Evolutionary conservation across 129 eudicot genomes (phyloP).

Genomic region (Saussurea involucrata): DNA sequence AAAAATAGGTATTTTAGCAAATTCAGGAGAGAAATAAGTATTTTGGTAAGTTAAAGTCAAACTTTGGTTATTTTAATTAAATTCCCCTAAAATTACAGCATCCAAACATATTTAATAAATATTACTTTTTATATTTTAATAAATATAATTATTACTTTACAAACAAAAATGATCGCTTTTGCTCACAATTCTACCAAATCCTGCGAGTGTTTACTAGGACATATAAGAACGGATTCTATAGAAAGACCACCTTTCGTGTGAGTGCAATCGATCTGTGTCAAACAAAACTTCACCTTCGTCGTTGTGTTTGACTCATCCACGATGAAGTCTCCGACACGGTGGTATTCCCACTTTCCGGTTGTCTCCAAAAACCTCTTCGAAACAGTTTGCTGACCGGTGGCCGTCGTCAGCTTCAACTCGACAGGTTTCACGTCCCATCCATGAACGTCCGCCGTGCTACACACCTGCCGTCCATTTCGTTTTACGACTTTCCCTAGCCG

Average conservation of each 20-base stretch:
- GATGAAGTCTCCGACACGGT: conserved; percentile 70
- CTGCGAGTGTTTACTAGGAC: conserved; percentile 23
- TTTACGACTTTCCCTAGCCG: conserved; percentile 49
- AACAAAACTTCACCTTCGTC: conserved; percentile 57
- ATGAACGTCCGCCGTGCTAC: conserved; percentile 41
- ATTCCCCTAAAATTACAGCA: no score
- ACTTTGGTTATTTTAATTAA: no score
- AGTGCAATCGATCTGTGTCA: conserved; percentile 86
- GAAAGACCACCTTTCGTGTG: conserved; percentile 83
- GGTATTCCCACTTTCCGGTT: conserved; percentile 57
- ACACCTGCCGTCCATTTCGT: conserved; percentile 39
- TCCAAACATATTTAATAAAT: not conserved
- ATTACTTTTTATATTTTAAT: not conserved
- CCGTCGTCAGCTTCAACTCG: conserved; percentile 49
- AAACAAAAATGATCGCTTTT: not conserved
- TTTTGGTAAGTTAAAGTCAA: no score
- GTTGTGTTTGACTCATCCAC: conserved; percentile 37
- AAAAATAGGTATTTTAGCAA: no score
- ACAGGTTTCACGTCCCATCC: conserved; percentile 72
- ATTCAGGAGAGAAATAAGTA: no score
- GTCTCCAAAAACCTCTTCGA: conserved; percentile 44
- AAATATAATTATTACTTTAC: not conserved
- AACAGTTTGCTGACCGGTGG: conserved; percentile 51
- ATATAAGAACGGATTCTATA: conserved; percentile 65
- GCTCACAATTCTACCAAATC: not conserved